Evolutionary conservation across 805 yeast species (phyloP).

Genomic region (Hanseniaspora singularis): DNA sequence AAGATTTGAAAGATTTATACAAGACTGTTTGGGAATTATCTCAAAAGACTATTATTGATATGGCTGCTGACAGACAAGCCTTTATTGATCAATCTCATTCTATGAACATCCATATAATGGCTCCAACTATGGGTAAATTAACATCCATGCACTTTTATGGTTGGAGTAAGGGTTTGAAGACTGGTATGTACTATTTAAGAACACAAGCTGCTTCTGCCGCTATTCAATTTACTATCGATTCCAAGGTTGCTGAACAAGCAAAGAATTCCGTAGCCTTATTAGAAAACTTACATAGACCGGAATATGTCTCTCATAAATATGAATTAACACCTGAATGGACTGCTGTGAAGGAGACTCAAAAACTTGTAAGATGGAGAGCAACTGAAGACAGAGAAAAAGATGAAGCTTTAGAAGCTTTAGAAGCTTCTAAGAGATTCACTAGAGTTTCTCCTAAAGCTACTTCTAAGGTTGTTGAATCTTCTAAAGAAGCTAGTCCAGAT

Average conservation of each 20-base stretch:
- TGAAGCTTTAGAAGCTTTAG: conserved; percentile 16
- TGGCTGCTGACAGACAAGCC: conserved; percentile 72
- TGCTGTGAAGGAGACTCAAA: conserved; percentile 17
- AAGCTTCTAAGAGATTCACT: conserved; percentile 16
- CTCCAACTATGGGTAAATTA: conserved; percentile 91
- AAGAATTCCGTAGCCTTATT: conserved; percentile 38
- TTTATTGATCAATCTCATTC: conserved; percentile 88
- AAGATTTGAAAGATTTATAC: conserved; percentile 61
- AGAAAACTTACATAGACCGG: conserved; percentile 31
- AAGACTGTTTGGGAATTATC: conserved; percentile 95
- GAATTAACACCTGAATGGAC: conserved; percentile 17
- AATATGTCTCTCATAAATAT: conserved; percentile 25
- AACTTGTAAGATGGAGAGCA: conserved; percentile 16
- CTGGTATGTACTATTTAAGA: conserved; percentile 96
- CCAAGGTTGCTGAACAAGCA: conserved; percentile 89
- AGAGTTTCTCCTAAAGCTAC: background rate
- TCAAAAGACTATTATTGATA: conserved; percentile 70
- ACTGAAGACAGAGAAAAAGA: conserved; percentile 15
- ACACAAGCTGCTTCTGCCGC: conserved; percentile 97
- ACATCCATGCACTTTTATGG: conserved; percentile 98
- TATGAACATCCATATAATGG: conserved; percentile 73
- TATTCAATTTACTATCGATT: conserved; percentile 74
- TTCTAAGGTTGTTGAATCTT: background rate
- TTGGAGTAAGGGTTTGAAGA: conserved; percentile 95
- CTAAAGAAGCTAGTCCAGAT: conserved; percentile 16